A percentile compares a stretch with the other conserved stretches of the same genome.
Conservation (phyloP, 768 basidiomycete genomes). For the Mycena olivaceomarginata region DNA sequence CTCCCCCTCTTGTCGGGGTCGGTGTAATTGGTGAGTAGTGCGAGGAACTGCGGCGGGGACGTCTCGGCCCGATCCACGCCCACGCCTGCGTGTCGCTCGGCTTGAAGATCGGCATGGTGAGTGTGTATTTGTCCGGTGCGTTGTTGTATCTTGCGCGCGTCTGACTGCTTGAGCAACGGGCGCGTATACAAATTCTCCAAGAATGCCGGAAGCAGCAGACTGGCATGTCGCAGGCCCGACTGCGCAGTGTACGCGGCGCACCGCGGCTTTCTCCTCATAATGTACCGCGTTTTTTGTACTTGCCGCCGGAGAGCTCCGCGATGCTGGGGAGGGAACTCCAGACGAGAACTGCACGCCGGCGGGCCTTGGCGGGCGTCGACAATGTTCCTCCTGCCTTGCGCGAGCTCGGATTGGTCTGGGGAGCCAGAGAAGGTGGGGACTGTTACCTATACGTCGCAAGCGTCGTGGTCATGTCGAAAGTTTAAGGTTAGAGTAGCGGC, state of each 20-base stretch:
- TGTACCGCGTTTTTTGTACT: slow-evolving; percentile 23
- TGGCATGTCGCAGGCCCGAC: slow-evolving; percentile 16
- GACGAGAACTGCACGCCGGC: slow-evolving; percentile 21
- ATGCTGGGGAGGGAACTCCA: slow-evolving; percentile 21
- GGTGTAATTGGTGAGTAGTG: slow-evolving; percentile 27
- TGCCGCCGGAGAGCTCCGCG: slow-evolving; percentile 1
- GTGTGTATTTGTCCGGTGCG: not conserved
- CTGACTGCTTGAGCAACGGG: not conserved
- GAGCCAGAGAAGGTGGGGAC: not conserved
- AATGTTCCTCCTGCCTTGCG: slow-evolving; percentile 15
- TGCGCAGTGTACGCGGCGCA: slow-evolving; percentile 10
- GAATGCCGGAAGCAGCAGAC: slow-evolving; percentile 18
- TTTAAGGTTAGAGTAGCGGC: too few relatives aligned
- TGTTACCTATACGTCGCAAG: slow-evolving; percentile 8
- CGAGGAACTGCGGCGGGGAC: slow-evolving; percentile 19
- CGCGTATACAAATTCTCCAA: slow-evolving; percentile 23
- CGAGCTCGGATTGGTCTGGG: not conserved
- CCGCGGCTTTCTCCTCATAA: slow-evolving; percentile 16
- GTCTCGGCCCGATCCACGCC: slow-evolving; percentile 25
- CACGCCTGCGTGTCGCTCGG: not conserved
- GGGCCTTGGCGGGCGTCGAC: slow-evolving; percentile 9
- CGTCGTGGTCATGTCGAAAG: not conserved
- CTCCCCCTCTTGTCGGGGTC: not conserved
- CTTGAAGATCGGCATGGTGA: not conserved
- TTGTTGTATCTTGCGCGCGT: not conserved